Conservation (phyloP, 2,329 filamentous ascomycete genomes). For the Aspergillus piperis region DNA sequence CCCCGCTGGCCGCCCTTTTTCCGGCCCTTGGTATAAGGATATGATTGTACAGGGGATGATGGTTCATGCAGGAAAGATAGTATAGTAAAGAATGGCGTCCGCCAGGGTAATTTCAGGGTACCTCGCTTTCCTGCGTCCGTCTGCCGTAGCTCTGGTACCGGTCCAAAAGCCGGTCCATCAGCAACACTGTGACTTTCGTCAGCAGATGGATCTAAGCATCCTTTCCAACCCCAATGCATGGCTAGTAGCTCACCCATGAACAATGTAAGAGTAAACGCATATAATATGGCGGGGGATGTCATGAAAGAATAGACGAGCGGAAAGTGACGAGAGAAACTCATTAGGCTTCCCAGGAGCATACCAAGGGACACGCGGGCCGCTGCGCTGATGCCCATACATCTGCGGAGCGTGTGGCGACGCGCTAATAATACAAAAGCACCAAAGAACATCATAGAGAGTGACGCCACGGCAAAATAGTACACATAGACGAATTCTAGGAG, state of each 20-base stretch:
- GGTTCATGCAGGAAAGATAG: not conserved
- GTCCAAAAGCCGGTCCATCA: conserved; percentile 41
- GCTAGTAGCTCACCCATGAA: conserved; percentile 29
- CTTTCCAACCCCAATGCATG: not conserved
- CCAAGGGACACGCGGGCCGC: conserved; percentile 33
- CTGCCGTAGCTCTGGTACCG: conserved; percentile 22
- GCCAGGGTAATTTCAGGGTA: conserved; percentile 15
- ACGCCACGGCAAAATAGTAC: conserved; percentile 43
- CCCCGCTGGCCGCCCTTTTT: not conserved
- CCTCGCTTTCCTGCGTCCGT: conserved; percentile 27
- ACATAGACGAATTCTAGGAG: conserved; percentile 43
- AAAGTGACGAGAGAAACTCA: conserved; percentile 35
- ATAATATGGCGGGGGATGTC: conserved; percentile 43
- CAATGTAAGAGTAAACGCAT: conserved; percentile 36
- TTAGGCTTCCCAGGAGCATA: conserved; percentile 29
- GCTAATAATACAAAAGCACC: conserved; percentile 35
- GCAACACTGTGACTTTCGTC: conserved; percentile 28
- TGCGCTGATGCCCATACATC: conserved; percentile 29
- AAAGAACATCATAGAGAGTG: conserved; percentile 40
- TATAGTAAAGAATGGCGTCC: not conserved
- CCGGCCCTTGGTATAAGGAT: not conserved
- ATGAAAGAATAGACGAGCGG: conserved; percentile 41
- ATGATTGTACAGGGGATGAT: not conserved
- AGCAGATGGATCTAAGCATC: conserved; percentile 8
- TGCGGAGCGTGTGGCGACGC: conserved; percentile 26